phyloP scores from a whole-genome alignment of 768 basidiomycete species.

The Suillus discolor region DNA sequence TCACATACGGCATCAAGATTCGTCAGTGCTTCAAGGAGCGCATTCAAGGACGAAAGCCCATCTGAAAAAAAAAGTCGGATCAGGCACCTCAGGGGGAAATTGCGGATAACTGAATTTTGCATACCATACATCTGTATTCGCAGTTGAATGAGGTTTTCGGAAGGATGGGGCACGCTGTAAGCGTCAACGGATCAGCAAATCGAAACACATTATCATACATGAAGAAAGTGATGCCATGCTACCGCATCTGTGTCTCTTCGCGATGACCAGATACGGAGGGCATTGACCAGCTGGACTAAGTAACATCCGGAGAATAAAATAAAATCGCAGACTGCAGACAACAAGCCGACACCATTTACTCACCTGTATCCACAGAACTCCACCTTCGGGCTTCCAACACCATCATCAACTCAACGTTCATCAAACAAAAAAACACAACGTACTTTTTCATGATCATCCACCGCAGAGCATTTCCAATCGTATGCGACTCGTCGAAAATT shows the following conservation, averaged over 20 bases:
- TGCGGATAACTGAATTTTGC: slow-evolving; percentile 32
- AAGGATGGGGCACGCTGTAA: slow-evolving; percentile 76
- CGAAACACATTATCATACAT: neutral
- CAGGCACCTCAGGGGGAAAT: neutral
- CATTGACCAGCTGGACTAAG: slow-evolving; percentile 14
- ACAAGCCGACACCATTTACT: slow-evolving; percentile 21
- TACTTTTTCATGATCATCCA: slow-evolving; percentile 99
- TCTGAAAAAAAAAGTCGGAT: slow-evolving; percentile 47
- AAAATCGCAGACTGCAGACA: neutral
- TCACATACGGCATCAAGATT: slow-evolving; percentile 79
- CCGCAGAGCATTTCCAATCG: slow-evolving; percentile 85
- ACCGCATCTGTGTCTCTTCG: neutral
- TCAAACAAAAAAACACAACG: slow-evolving; percentile 25
- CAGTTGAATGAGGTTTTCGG: slow-evolving; percentile 93
- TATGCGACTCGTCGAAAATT: slow-evolving; percentile 5
- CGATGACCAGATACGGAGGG: neutral
- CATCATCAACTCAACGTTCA: slow-evolving; percentile 2
- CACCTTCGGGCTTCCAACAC: slow-evolving; percentile 78
- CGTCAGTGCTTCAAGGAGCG: slow-evolving; percentile 73
- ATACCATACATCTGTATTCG: slow-evolving; percentile 99
- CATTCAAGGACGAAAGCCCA: slow-evolving; percentile 80
- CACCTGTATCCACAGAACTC: slow-evolving; percentile 99
- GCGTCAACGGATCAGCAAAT: neutral
- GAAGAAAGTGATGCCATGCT: slow-evolving; percentile 2
- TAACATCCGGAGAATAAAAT: neutral